Base-by-base conservation (phyloP, 1,284 basidiomycete species). In the Tetrapyrgos nigripes region DNA sequence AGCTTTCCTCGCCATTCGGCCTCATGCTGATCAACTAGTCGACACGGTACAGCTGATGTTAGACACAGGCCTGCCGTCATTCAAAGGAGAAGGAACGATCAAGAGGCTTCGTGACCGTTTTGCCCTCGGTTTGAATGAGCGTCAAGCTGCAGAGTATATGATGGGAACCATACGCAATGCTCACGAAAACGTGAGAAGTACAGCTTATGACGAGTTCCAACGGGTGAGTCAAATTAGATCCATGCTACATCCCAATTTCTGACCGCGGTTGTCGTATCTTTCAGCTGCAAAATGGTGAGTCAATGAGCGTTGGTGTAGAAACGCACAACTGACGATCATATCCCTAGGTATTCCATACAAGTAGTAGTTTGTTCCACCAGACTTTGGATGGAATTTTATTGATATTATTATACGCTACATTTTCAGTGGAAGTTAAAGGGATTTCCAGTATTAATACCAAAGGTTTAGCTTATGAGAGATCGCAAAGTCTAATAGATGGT, bases 1-100 rank as follows among this genome's bases (percentile, higher is more conserved):
- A 74, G 96, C 94, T 0, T 99, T 98, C 84, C 85, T 99, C 24
- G 94, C 97, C 1, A 91, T 96, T 57, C 86, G 97, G 43, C 95
- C 96, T 1, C 92, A 95, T 72, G 91, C 92, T 13, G 89, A 95
- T 52, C 93, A 97, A 70, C 85, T 99, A 31, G 85, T 97, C 62
- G 89, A 91, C 68, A 89, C 94, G 3, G 93, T 94, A 6, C 89
- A 90, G 59, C 82, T 99, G 53, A 99, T 99, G 97, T 84, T 98
- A 26, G 96, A 93, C 28, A 97, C 97, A 3, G 93, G 91, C 19
- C 79, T 99, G 50, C 97, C 97, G 1, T 95, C 92, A 11, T 99
- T 98, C 85, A 99, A 98, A 73, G 97, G 97, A 37, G 93, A 97
- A 70, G 81, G 83, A 0, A 98, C 96, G 1, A 97, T 99, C 71